Evolutionary conservation across 2,329 filamentous ascomycete species (phyloP).

Genomic region (Penicillium palitans): DNA sequence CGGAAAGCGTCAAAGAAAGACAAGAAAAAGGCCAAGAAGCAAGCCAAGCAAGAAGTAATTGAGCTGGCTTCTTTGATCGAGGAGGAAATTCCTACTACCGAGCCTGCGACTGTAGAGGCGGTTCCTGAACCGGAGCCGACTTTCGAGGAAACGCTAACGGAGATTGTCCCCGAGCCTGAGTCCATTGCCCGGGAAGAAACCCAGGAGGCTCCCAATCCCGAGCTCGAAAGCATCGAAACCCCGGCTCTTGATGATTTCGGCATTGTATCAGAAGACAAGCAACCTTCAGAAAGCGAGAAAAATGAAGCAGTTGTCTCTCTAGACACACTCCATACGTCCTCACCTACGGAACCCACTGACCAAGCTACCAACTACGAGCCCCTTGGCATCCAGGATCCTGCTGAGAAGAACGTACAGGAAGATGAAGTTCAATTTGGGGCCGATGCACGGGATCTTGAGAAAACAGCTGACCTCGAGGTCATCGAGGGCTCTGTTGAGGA

Average conservation of each 20-base stretch:
- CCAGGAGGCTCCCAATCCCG: not conserved
- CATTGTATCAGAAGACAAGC: not conserved
- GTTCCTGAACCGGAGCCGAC: not conserved
- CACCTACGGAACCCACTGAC: not conserved
- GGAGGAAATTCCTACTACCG: not conserved
- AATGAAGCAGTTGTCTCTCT: not conserved
- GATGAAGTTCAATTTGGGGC: not conserved
- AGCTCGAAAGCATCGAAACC: not conserved
- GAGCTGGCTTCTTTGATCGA: constrained; percentile 3
- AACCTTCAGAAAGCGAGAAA: not conserved
- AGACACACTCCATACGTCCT: constrained; percentile 1
- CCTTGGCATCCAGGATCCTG: not conserved
- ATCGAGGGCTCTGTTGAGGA: not conserved
- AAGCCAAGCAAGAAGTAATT: constrained; percentile 16
- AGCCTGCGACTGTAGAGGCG: not conserved
- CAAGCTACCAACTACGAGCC: not conserved
- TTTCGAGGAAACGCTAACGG: not conserved
- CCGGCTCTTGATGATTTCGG: not conserved
- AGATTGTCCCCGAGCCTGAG: constrained; percentile 1
- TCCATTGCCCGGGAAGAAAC: not conserved
- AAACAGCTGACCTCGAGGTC: constrained; percentile 4
- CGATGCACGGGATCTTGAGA: not conserved
- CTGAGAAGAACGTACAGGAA: not conserved
- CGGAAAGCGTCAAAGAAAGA: constrained; percentile 41
- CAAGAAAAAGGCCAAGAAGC: constrained; percentile 37